These are phyloP conservation scores for Penicillium glabrum DNA, from an alignment of 2,329 filamentous ascomycete species.

Conservation along the genomic window DNA sequence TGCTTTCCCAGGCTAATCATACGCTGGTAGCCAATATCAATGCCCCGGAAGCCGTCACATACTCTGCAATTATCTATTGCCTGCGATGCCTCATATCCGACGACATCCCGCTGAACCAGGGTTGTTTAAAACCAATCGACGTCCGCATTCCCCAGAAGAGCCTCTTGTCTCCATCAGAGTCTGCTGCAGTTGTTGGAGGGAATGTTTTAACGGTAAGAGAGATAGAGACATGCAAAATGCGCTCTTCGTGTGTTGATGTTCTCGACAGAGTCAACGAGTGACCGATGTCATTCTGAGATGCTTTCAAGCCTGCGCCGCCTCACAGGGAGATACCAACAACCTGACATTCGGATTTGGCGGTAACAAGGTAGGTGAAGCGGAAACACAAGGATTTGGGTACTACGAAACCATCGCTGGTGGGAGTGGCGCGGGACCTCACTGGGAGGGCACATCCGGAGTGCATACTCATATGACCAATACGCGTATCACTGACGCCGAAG, in stretches of 20 bases:
- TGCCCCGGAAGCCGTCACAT: constrained; percentile 74
- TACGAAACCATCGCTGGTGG: constrained; percentile 83
- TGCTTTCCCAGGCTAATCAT: background rate
- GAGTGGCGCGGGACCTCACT: constrained; percentile 68
- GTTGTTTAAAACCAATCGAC: constrained; percentile 71
- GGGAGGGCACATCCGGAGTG: constrained; percentile 74
- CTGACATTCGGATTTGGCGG: constrained; percentile 31
- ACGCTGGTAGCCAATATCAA: constrained; percentile 64
- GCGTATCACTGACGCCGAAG: constrained; percentile 75
- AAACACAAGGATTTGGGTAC: constrained; percentile 62
- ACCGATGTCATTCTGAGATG: constrained; percentile 72
- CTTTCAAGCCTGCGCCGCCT: constrained; percentile 73
- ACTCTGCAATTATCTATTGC: constrained; percentile 79
- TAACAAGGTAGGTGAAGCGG: constrained; percentile 14
- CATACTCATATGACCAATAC: constrained; percentile 88
- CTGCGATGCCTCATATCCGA: constrained; percentile 72
- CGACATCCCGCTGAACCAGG: constrained; percentile 81
- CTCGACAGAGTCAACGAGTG: constrained; percentile 22
- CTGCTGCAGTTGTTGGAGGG: constrained; percentile 74
- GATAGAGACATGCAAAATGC: background rate
- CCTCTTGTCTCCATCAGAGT: constrained; percentile 69
- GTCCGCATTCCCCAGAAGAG: constrained; percentile 69
- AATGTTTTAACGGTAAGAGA: constrained; percentile 73
- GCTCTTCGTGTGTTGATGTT: background rate
- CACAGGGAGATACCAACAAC: constrained; percentile 76